These are phyloP conservation scores for Arthrinium phaeospermum DNA, from an alignment of 2,329 filamentous ascomycete species.

Conservation along the genomic window DNA sequence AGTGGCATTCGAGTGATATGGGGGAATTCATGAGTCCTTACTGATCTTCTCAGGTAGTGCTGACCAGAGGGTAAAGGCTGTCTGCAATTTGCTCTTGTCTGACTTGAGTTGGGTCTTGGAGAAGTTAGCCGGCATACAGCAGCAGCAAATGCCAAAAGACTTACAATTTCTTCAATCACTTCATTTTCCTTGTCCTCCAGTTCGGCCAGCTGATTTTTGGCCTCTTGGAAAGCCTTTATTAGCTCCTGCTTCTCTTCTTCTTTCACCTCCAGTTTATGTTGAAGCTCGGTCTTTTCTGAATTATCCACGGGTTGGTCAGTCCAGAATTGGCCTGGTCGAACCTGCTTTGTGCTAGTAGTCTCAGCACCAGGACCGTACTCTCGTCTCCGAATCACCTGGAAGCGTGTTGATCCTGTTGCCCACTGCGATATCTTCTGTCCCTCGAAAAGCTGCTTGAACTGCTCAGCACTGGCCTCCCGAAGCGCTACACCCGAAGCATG, in stretches of 20 bases:
- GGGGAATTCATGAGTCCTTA: conserved; percentile 43
- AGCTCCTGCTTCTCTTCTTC: conserved; percentile 42
- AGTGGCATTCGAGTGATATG: background rate
- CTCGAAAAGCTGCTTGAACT: conserved; percentile 69
- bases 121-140: background rate
- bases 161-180: conserved; percentile 53
- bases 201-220: conserved; percentile 44
- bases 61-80: conserved; percentile 66
- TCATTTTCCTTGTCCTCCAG: conserved; percentile 48
- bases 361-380: conserved; percentile 81
- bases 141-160: conserved; percentile 24
- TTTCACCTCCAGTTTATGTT: conserved; percentile 55
- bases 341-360: conserved; percentile 68
- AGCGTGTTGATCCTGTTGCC: conserved; percentile 70
- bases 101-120: conserved; percentile 47
- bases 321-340: conserved; percentile 72
- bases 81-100: conserved; percentile 73
- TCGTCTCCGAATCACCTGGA: conserved; percentile 70
- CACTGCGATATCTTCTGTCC: conserved; percentile 68
- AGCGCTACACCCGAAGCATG: conserved; percentile 71
- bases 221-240: conserved; percentile 39
- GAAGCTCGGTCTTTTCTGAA: conserved; percentile 66
- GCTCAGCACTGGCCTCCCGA: conserved; percentile 66
- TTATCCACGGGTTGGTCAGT: conserved; percentile 77
- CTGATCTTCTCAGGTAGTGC: conserved; percentile 75